A percentile compares a stretch with the other conserved stretches of the same genome.
Evolutionary conservation across 1,139 yeast genomes (phyloP).

Genomic region (Candida sanyaensis): DNA sequence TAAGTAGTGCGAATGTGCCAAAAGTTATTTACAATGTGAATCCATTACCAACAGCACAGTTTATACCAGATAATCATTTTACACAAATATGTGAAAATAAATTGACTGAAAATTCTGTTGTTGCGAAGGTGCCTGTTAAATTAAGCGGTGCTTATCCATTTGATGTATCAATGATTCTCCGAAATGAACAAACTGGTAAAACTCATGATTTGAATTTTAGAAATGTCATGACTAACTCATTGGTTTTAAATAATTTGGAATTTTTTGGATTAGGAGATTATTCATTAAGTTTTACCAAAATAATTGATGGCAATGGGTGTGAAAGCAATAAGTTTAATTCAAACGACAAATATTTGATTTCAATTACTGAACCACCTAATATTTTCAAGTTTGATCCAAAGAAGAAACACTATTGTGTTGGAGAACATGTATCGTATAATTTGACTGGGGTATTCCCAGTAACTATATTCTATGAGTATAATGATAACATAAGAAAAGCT

Average conservation of each 20-base stretch:
- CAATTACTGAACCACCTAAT: conserved; percentile 77
- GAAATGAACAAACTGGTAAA: conserved; percentile 35
- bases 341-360: conserved; percentile 42
- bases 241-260: conserved; percentile 17
- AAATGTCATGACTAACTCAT: conserved; percentile 17
- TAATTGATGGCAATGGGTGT: conserved; percentile 77
- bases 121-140: conserved; percentile 54
- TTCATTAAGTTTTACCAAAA: conserved; percentile 53
- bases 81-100: conserved; percentile 62
- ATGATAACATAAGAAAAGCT: conserved; percentile 60
- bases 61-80: conserved; percentile 48
- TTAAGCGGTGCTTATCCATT: conserved; percentile 69
- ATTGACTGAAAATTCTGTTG: conserved; percentile 23
- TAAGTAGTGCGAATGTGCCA: conserved; percentile 21
- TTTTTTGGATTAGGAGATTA: conserved; percentile 49
- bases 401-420: conserved; percentile 73
- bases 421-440: conserved; percentile 80
- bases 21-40: conserved; percentile 60
- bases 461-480: conserved; percentile 70
- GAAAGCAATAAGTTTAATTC: conserved; percentile 38
- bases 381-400: conserved; percentile 43
- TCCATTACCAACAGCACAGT: conserved; percentile 59
- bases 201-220: conserved; percentile 15
- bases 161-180: conserved; percentile 51
- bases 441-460: conserved; percentile 83